These are phyloP conservation scores for Lonicera japonica DNA, from an alignment of 129 eudicot species.

Conservation along the genomic window DNA sequence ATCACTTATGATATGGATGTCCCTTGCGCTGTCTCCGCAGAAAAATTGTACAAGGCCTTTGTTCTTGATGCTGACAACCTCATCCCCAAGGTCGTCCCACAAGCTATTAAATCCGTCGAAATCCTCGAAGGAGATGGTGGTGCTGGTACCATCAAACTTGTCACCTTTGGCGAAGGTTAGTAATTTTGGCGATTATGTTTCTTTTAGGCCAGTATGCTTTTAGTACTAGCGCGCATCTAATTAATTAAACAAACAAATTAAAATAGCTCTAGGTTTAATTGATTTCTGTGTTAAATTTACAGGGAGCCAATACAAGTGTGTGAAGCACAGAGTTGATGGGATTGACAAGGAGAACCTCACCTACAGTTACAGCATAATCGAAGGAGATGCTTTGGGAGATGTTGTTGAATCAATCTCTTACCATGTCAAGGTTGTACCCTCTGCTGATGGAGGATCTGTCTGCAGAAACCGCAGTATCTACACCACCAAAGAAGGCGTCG, in stretches of 20 bases:
- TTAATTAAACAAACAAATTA: too few species aligned
- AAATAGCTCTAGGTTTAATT: too few species aligned
- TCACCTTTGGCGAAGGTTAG: constrained; percentile 15
- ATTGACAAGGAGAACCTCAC: constrained; percentile 11
- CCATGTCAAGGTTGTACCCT: background rate
- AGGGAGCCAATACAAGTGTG: background rate
- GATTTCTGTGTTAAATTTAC: background rate
- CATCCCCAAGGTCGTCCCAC: constrained; percentile 12
- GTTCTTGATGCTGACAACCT: constrained; percentile 12
- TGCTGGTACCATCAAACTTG: constrained; percentile 9
- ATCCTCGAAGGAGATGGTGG: constrained; percentile 19
- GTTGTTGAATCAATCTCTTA: constrained; percentile 3
- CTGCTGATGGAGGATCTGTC: constrained; percentile 1
- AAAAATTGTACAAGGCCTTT: background rate
- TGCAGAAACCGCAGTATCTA: constrained; percentile 1
- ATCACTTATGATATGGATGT: background rate
- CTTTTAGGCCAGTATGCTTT: too few species aligned
- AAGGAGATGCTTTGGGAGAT: constrained; percentile 4
- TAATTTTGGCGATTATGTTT: too few species aligned
- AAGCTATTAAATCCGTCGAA: constrained; percentile 6
- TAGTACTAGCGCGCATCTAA: too few species aligned
- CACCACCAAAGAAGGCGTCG: background rate
- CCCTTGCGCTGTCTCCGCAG: background rate
- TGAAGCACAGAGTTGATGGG: constrained; percentile 7
- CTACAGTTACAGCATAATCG: constrained; percentile 10